Evolutionary conservation across 106 monocot genomes (phyloP), one percentile per base, ranked within the genome.

Genomic region (Narthecium ossifragum): DNA sequence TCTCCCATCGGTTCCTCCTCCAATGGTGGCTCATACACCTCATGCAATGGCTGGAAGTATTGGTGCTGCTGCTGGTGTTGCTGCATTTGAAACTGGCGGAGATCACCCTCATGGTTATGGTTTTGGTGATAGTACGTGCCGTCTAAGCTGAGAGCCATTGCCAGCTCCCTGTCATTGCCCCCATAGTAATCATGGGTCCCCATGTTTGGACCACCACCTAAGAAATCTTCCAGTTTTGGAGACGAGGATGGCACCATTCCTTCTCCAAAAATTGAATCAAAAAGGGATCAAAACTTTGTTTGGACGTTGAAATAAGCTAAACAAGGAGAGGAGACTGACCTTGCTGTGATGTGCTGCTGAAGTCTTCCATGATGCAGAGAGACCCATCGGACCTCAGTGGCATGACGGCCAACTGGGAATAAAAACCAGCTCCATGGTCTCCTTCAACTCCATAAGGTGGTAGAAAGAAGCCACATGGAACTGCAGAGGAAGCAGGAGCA

Each of bases 381-480:
- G 96, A 86, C 13, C 96, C 96, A 75, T 98, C 90, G 59, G 96
- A 98, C 58, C 86, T 98, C 47, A 98, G 67, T 7, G 96, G 96
- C 86, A 92, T 83, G 54, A 73, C 69, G 47, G 86, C 67, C 25
- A 87, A 30, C 28, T 84, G 80, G 14, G 87, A 68, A 53, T 78
- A 87, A 52, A 78, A 73, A 0, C 49, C 66, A n/a, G n/a, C n/a
- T 11, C 65, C 76, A 49, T 83, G 75, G 4, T 74, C 78, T 21
- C 68, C 80, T 28, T 84, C 86, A 53, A 63, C 66, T 28, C 74
- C 79, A 54, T 80, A 80, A 57, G 72, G 65, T 51, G 88, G 67
- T 22, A 83, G 71, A 59, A 83, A 67, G 73, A 88, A 72, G 75
- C 68, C 69, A 61, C 37, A 71, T 26, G 88, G 57, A 11, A 47